These are phyloP conservation scores for Afroboletus lepidellus DNA, from an alignment of 1,284 basidiomycete genomes.

Conservation along the genomic window DNA sequence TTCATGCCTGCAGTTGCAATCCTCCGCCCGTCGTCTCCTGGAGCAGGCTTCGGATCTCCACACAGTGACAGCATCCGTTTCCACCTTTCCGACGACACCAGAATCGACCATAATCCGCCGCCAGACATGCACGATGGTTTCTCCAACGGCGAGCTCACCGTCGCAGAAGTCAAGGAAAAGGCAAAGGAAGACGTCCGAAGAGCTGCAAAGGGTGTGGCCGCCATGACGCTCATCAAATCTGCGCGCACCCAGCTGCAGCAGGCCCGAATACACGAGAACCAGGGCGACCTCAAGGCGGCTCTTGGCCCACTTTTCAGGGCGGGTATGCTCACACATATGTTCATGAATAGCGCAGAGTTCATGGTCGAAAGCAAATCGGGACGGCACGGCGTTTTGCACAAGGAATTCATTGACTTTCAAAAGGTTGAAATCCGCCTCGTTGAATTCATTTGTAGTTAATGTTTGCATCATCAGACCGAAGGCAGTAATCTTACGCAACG, in stretches of 20 bases:
- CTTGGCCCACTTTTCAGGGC: slow-evolving; percentile 58
- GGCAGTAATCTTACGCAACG: slow-evolving; percentile 48
- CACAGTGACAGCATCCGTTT: slow-evolving; percentile 24
- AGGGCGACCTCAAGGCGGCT: slow-evolving; percentile 59
- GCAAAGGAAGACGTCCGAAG: slow-evolving; percentile 56
- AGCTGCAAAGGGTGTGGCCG: slow-evolving; percentile 52
- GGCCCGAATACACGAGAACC: slow-evolving; percentile 51
- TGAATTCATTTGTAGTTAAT: slow-evolving; percentile 20
- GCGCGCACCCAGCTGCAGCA: slow-evolving; percentile 53
- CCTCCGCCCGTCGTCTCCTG: slow-evolving; percentile 31
- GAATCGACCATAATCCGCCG: slow-evolving; percentile 11
- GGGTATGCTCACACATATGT: slow-evolving; percentile 53
- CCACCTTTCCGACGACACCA: slow-evolving; percentile 17
- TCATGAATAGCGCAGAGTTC: slow-evolving; percentile 60
- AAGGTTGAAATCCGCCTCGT: slow-evolving; percentile 43
- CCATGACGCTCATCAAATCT: slow-evolving; percentile 55
- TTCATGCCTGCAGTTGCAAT: slow-evolving; percentile 43
- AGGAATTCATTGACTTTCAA: slow-evolving; percentile 58
- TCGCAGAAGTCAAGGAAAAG: slow-evolving; percentile 62
- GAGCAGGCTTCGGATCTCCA: slow-evolving; percentile 33
- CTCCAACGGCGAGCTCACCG: slow-evolving; percentile 37
- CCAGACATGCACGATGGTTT: slow-evolving; percentile 35
- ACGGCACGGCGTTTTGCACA: slow-evolving; percentile 49
- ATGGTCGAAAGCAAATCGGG: slow-evolving; percentile 44
- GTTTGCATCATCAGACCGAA: slow-evolving; percentile 41